Conservation (phyloP, 2,329 filamentous ascomycete species). For the Fusarium sambucinum region DNA sequence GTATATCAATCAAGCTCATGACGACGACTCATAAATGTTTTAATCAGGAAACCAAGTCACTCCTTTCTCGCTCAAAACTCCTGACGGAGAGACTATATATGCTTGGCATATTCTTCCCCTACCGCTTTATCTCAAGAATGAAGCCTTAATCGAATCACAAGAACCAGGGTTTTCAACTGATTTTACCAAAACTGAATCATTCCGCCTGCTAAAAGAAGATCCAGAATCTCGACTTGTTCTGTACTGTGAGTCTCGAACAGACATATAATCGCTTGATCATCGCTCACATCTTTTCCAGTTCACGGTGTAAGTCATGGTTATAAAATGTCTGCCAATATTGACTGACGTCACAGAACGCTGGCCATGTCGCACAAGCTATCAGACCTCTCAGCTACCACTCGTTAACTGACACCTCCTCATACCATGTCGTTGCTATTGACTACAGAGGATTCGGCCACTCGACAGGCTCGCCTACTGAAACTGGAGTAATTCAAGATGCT, state of each 20-base stretch:
- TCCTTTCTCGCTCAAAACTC: constrained; percentile 81
- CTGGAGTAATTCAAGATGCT: constrained; percentile 84
- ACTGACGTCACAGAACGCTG: constrained; percentile 74
- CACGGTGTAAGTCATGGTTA: constrained; percentile 66
- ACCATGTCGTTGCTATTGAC: constrained; percentile 89
- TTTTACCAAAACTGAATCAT: constrained; percentile 68
- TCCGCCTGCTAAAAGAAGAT: constrained; percentile 72
- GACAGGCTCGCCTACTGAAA: constrained; percentile 82
- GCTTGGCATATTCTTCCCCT: constrained; percentile 92
- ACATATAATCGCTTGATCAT: not conserved
- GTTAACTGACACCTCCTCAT: constrained; percentile 76
- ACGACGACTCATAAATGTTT: constrained; percentile 14
- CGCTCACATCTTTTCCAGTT: constrained; percentile 57
- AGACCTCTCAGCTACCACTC: constrained; percentile 83
- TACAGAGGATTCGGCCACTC: constrained; percentile 90
- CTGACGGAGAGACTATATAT: constrained; percentile 82
- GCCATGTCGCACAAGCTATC: constrained; percentile 82
- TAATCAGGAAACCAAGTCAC: constrained; percentile 83
- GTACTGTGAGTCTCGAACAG: constrained; percentile 63
- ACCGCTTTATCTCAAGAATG: constrained; percentile 78
- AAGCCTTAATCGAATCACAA: constrained; percentile 69
- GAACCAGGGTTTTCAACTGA: constrained; percentile 63
- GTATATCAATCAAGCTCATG: constrained; percentile 1
- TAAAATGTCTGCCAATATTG: not conserved
- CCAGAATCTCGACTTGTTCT: constrained; percentile 73